Percentiles rank a stretch among this genome's conserved stretches.
Conservation (phyloP, 1,284 basidiomycete species). For the Apiotrichum sp. region DNA sequence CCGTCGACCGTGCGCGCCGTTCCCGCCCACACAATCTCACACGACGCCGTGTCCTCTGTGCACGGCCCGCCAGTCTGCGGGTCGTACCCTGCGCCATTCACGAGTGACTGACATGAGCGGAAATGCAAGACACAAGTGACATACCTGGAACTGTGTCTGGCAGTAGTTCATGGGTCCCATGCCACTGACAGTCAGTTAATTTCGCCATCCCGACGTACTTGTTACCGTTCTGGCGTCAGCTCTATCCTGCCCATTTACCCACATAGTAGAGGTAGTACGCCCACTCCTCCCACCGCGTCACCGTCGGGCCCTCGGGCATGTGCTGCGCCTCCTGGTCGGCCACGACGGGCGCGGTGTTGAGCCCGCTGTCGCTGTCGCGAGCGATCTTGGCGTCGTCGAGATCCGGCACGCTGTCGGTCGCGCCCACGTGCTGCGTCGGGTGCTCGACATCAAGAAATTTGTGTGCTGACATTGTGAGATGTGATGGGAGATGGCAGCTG, state of each 20-base stretch:
- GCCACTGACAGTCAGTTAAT: constrained; percentile 4
- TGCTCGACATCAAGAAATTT: neutral
- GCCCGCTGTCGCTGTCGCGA: neutral
- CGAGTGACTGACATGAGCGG: constrained; percentile 42
- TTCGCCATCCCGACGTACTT: neutral
- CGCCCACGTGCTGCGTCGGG: neutral
- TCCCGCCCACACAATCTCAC: constrained; percentile 61
- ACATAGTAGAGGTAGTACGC: constrained; percentile 21
- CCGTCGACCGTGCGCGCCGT: constrained; percentile 60
- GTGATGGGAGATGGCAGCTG: no score
- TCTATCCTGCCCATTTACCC: neutral
- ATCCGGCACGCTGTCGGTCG: neutral
- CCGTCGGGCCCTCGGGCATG: constrained; percentile 10
- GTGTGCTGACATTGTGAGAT: no score
- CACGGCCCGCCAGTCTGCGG: constrained; percentile 40
- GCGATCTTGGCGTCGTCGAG: neutral
- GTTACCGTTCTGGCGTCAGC: constrained; percentile 10
- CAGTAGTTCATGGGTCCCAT: constrained; percentile 50
- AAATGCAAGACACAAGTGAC: neutral
- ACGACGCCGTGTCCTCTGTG: constrained; percentile 15
- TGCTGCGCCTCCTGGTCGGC: neutral
- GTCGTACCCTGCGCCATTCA: constrained; percentile 62
- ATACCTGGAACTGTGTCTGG: constrained; percentile 64
- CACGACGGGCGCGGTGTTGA: no score
- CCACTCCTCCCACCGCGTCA: constrained; percentile 13